phyloP scores from a whole-genome alignment of 495 filamentous ascomycete species.

The Trichoderma gamsii region DNA sequence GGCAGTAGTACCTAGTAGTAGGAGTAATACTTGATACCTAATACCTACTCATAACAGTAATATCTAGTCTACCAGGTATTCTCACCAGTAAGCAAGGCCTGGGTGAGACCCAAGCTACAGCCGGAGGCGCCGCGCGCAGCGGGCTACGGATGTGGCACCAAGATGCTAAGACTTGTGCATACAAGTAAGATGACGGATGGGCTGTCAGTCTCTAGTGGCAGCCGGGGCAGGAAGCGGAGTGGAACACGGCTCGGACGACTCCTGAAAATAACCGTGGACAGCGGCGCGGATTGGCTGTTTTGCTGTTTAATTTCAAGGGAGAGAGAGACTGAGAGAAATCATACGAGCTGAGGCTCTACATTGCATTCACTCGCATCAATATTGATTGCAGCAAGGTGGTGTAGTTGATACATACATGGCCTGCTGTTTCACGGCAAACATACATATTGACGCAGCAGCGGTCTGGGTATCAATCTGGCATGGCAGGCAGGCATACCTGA shows the following conservation, averaged over 20 bases:
- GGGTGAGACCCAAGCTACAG: neutral
- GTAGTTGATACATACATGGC: too few species aligned
- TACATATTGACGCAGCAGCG: neutral
- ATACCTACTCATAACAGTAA: too few species aligned
- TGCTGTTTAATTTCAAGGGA: neutral
- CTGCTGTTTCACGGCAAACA: too few species aligned
- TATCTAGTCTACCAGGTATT: neutral
- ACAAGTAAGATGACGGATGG: conserved; percentile 11
- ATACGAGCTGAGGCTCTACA: too few species aligned
- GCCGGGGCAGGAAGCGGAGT: neutral
- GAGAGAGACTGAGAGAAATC: neutral
- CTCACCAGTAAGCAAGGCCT: neutral
- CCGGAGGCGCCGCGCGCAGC: neutral
- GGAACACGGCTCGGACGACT: neutral
- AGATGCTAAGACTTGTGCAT: conserved; percentile 1
- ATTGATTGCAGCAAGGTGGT: too few species aligned
- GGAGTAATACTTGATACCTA: too few species aligned
- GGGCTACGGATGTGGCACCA: conserved; percentile 10
- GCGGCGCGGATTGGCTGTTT: neutral
- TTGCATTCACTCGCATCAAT: neutral
- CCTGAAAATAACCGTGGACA: neutral
- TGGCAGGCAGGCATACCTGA: too few species aligned
- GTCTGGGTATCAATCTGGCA: neutral
- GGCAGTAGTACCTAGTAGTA: too few species aligned
- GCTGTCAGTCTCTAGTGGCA: neutral